These are phyloP conservation scores for Pseudogymnoascus sp. DNA, from an alignment of 2,329 filamentous ascomycete species.

Conservation along the genomic window DNA sequence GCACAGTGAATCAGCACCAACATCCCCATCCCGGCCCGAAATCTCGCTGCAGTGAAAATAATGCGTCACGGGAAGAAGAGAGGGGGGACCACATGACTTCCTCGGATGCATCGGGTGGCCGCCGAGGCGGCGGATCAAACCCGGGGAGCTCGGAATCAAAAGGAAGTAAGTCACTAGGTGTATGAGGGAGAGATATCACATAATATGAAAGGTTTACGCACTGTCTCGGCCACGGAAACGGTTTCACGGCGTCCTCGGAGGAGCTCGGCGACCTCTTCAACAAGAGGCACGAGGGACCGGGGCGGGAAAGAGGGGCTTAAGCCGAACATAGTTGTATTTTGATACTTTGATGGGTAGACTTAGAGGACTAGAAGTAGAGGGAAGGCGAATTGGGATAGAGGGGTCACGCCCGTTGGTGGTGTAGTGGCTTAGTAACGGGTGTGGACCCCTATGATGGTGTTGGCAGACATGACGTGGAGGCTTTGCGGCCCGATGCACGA, in stretches of 20 bases:
- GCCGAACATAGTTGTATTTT: background rate
- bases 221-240: slow-evolving; percentile 53
- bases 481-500: slow-evolving; percentile 4
- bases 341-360: background rate
- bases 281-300: slow-evolving; percentile 13
- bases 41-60: background rate
- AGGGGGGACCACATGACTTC: too few species aligned
- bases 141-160: background rate
- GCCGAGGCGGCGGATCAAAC: background rate
- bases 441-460: background rate
- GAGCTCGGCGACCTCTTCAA: slow-evolving; percentile 40
- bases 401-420: background rate
- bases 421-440: background rate
- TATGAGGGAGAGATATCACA: background rate
- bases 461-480: background rate
- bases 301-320: background rate
- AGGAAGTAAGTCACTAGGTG: background rate
- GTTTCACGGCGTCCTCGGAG: slow-evolving; percentile 48
- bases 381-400: background rate
- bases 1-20: background rate
- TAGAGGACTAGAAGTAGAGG: background rate
- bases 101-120: too few species aligned
- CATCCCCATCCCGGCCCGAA: background rate
- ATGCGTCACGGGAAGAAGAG: background rate
- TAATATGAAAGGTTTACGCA: slow-evolving; percentile 23